phyloP scores from a whole-genome alignment of 345 rosid species.

The Gossypium arboreum region DNA sequence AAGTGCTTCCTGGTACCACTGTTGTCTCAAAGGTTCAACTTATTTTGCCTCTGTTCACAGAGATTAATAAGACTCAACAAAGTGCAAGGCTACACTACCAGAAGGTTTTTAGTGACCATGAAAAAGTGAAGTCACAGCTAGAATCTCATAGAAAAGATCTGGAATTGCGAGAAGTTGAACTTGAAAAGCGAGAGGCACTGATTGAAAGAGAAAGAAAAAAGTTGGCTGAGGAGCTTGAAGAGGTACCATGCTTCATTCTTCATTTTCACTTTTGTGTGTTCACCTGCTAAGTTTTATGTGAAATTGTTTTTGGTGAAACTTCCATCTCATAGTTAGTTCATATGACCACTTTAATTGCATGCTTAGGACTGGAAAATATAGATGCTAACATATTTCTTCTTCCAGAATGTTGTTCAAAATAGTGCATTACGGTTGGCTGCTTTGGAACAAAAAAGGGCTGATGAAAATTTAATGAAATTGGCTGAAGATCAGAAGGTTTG shows the following conservation, averaged over 20 bases:
- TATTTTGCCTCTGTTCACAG: slow-evolving; percentile 35
- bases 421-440: slow-evolving; percentile 65
- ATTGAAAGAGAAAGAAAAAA: slow-evolving; percentile 68
- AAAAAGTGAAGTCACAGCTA: slow-evolving; percentile 68
- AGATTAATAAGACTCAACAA: slow-evolving; percentile 65
- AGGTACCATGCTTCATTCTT: slow-evolving; percentile 40
- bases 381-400: slow-evolving; percentile 6
- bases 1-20: background rate
- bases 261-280: background rate
- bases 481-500: slow-evolving; percentile 90
- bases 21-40: background rate
- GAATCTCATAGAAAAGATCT: slow-evolving; percentile 74
- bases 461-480: slow-evolving; percentile 62
- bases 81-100: slow-evolving; percentile 69
- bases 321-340: background rate
- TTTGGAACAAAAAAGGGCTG: slow-evolving; percentile 70
- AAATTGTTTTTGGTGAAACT: background rate
- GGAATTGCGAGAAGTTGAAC: slow-evolving; percentile 54
- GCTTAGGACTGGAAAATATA: background rate
- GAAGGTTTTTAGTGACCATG: slow-evolving; percentile 74
- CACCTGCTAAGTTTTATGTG: background rate
- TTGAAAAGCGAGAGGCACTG: slow-evolving; percentile 75
- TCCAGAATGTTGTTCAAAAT: slow-evolving; percentile 56
- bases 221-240: slow-evolving; percentile 60
- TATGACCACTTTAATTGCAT: background rate